Percentiles rank a stretch among this genome's conserved stretches.
Evolutionary conservation across 495 filamentous ascomycete genomes (phyloP).

Genomic region (Amniculicola lignicola): DNA sequence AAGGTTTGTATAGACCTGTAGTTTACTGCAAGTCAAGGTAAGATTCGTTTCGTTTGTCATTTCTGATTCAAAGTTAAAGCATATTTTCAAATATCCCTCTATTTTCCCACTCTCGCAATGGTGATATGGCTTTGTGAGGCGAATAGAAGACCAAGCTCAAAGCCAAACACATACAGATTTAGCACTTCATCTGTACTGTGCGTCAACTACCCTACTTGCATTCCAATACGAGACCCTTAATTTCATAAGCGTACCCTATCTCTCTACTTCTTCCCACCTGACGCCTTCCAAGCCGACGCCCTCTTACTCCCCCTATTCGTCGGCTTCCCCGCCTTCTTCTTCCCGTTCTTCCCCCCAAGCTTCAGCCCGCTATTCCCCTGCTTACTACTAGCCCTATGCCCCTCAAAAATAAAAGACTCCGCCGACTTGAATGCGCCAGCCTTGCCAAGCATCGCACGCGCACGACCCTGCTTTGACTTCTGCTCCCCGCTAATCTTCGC

Average conservation of each 20-base stretch:
- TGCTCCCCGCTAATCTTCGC: constrained; percentile 64
- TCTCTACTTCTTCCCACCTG: constrained; percentile 28
- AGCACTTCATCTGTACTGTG: too few relatives aligned
- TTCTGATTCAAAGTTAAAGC: too few relatives aligned
- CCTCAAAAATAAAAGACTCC: constrained; percentile 82
- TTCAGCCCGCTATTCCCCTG: constrained; percentile 54
- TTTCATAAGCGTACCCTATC: too few relatives aligned
- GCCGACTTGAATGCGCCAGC: constrained; percentile 64
- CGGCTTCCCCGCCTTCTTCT: constrained; percentile 61
- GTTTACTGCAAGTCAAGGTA: too few relatives aligned
- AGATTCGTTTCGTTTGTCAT: too few relatives aligned
- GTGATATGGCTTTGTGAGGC: too few relatives aligned
- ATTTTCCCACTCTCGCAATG: too few relatives aligned
- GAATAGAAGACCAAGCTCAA: too few relatives aligned
- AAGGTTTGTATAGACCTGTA: too few relatives aligned
- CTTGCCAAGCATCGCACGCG: constrained; percentile 75
- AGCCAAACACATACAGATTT: too few relatives aligned
- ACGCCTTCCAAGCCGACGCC: constrained; percentile 50
- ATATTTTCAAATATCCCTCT: too few relatives aligned
- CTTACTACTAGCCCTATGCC: constrained; percentile 70
- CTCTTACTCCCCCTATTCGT: constrained; percentile 42
- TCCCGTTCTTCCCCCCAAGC: constrained; percentile 46
- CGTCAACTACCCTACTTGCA: too few relatives aligned
- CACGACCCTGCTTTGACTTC: constrained; percentile 73
- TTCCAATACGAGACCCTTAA: neutral